Evolutionary conservation across 176 grass and related monocot genomes (phyloP).

Genomic region (Musa schizocarpa): DNA sequence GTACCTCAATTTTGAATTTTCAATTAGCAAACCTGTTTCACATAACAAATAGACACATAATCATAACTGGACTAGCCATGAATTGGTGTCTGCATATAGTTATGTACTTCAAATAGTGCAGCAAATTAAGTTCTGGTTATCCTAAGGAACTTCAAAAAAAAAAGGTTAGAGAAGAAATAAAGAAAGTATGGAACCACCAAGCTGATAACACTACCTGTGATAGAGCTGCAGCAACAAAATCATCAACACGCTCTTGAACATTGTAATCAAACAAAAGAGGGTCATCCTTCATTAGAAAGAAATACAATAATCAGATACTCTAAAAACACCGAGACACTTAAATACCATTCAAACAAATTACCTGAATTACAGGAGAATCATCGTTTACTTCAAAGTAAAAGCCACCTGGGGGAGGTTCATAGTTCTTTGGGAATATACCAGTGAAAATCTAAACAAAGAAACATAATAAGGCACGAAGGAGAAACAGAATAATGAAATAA

Average conservation of each 20-base stretch:
- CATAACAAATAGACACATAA: too few species aligned
- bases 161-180: neutral
- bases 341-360: slow-evolving; percentile 22
- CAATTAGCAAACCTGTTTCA: too few species aligned
- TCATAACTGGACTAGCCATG: too few species aligned
- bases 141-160: neutral
- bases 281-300: slow-evolving; percentile 50
- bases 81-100: too few species aligned
- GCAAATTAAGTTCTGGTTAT: neutral
- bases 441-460: slow-evolving; percentile 59
- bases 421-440: slow-evolving; percentile 94
- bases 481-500: slow-evolving; percentile 6
- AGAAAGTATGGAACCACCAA: slow-evolving; percentile 10
- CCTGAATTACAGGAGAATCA: slow-evolving; percentile 66
- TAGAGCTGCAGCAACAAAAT: slow-evolving; percentile 92
- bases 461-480: neutral
- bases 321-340: neutral
- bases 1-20: too few species aligned
- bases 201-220: slow-evolving; percentile 46
- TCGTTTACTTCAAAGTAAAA: slow-evolving; percentile 95
- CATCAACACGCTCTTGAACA: slow-evolving; percentile 80
- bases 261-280: slow-evolving; percentile 90
- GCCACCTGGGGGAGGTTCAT: slow-evolving; percentile 85
- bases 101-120: neutral
- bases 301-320: slow-evolving; percentile 5